Evolutionary conservation across 73 alveolate species (phyloP).

Genomic region (Tetrahymena thermophila): DNA sequence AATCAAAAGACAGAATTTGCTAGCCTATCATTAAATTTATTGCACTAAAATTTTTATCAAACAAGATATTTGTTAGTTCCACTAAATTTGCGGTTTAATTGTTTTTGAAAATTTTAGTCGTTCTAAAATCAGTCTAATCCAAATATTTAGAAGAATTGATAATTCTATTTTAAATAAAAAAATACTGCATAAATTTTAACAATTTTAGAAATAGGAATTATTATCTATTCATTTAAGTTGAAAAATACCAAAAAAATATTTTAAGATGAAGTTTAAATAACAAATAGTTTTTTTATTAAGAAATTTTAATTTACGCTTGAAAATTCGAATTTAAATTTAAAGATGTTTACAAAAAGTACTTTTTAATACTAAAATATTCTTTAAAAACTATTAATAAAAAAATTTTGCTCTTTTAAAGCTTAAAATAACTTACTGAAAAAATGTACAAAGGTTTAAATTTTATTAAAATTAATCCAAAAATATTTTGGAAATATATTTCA

Average conservation of each 20-base stretch:
- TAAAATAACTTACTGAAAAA: background rate
- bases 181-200: no score
- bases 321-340: background rate
- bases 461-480: no score
- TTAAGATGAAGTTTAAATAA: no score
- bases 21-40: background rate
- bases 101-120: background rate
- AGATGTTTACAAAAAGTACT: background rate
- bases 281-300: background rate
- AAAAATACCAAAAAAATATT: no score
- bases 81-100: background rate
- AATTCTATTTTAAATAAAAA: background rate
- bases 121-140: background rate
- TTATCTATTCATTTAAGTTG: background rate
- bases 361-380: background rate
- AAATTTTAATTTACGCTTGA: background rate
- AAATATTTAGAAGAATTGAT: no score
- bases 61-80: background rate
- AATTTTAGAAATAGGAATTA: no score
- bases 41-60: background rate
- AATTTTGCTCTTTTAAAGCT: background rate
- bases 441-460: no score
- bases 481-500: no score
- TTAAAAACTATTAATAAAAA: background rate
- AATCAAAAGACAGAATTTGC: conserved; percentile 1